Evolutionary conservation across 352 stramenopile genomes (phyloP).

Genomic region (Blastocystis hominis): DNA sequence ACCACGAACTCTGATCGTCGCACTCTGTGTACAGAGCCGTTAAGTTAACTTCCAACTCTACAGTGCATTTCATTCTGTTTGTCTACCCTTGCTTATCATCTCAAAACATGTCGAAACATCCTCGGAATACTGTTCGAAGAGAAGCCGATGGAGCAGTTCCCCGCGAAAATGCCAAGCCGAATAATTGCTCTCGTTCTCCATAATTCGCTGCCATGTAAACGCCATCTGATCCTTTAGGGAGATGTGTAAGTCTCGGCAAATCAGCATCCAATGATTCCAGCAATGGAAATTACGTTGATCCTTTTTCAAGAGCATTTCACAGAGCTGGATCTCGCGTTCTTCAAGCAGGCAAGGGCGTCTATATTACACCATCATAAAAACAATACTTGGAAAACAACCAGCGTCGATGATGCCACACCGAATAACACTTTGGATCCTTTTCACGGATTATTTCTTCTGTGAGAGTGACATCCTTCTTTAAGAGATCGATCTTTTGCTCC

Average conservation of each 20-base stretch:
- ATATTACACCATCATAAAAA: background rate
- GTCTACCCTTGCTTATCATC: background rate
- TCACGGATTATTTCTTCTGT: conserved; percentile 77
- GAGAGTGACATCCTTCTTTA: conserved; percentile 75
- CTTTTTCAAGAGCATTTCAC: conserved; percentile 66
- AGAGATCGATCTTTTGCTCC: conserved; percentile 62
- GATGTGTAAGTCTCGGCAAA: conserved; percentile 61
- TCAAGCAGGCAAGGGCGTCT: background rate
- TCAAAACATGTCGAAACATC: background rate
- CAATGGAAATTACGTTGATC: conserved; percentile 99
- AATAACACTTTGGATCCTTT: conserved; percentile 92
- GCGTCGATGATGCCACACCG: conserved; percentile 75
- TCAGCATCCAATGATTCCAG: conserved; percentile 87
- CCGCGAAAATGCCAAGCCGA: conserved; percentile 82
- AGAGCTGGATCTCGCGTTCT: conserved; percentile 67
- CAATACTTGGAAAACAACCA: conserved; percentile 55
- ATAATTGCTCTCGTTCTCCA: conserved; percentile 96
- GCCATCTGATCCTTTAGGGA: conserved; percentile 71
- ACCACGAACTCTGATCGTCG: conserved; percentile 94
- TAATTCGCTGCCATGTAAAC: conserved; percentile 86
- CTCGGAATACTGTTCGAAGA: background rate
- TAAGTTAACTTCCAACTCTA: conserved; percentile 74
- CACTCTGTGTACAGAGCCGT: conserved; percentile 94
- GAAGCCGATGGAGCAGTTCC: conserved; percentile 63
- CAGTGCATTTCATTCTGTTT: background rate